These are phyloP conservation scores for Neonothopanus nambi DNA, from an alignment of 1,284 basidiomycete species.

Conservation along the genomic window DNA sequence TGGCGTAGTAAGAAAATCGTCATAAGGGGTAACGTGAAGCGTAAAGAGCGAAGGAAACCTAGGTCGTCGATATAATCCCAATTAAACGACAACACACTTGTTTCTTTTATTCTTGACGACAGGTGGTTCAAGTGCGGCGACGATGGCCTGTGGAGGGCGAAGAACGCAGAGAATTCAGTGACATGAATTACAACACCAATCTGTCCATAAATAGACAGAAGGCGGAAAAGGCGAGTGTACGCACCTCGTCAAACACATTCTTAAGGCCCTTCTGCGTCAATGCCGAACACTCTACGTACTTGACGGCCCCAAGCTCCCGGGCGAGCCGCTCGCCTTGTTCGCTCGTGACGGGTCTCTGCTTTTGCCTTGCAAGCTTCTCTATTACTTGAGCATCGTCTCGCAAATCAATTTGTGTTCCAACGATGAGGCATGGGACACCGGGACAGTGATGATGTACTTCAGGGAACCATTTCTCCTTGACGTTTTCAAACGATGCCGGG, in stretches of 20 bases:
- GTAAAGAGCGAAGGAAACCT: conserved; percentile 21
- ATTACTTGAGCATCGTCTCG: conserved; percentile 91
- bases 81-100: conserved; percentile 85
- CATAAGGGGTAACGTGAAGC: conserved; percentile 13
- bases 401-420: conserved; percentile 98
- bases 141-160: conserved; percentile 76
- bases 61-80: conserved; percentile 21
- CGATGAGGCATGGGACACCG: conserved; percentile 98
- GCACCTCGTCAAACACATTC: conserved; percentile 99
- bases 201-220: conserved; percentile 11
- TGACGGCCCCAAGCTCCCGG: conserved; percentile 94
- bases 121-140: conserved; percentile 96
- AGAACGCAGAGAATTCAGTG: conserved; percentile 13
- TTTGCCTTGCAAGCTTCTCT: conserved; percentile 95
- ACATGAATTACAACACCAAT: conserved; percentile 14
- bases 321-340: conserved; percentile 95
- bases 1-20: conserved; percentile 10
- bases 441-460: conserved; percentile 99
- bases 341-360: conserved; percentile 87
- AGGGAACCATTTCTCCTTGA: conserved; percentile 99
- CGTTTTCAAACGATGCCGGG: conserved; percentile 99
- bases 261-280: conserved; percentile 99
- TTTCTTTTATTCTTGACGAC: conserved; percentile 78
- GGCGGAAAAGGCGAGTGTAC: conserved; percentile 29
- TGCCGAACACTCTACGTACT: conserved; percentile 99